Conservation (phyloP, 2,329 filamentous ascomycete species). For the Aspergillus texensis region DNA sequence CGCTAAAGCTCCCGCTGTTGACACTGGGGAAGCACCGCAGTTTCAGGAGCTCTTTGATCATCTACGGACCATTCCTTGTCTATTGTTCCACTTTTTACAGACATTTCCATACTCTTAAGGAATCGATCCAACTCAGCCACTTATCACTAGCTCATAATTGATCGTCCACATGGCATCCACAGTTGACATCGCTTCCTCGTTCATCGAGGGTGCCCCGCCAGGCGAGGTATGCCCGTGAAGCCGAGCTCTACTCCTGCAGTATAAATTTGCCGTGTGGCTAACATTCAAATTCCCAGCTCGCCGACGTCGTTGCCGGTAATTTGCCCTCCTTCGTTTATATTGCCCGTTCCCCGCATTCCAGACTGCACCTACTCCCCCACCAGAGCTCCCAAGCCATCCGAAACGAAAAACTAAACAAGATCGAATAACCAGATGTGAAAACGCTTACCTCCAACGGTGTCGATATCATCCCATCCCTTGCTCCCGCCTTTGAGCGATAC, state of each 20-base stretch:
- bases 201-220: constrained; percentile 90
- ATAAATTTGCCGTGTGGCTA: constrained; percentile 18
- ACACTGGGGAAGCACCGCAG: constrained; percentile 17
- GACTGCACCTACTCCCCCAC: not conserved
- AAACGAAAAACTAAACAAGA: constrained; percentile 21
- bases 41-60: constrained; percentile 11
- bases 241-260: not conserved
- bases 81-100: not conserved
- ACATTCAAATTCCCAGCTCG: constrained; percentile 61
- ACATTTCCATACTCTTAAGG: not conserved
- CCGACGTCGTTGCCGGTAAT: constrained; percentile 83
- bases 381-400: constrained; percentile 11
- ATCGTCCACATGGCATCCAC: constrained; percentile 45
- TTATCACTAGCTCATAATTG: not conserved
- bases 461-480: constrained; percentile 69
- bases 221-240: constrained; percentile 73
- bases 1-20: constrained; percentile 26
- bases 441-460: constrained; percentile 72
- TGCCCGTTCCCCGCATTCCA: constrained; percentile 9
- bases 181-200: constrained; percentile 72
- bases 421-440: constrained; percentile 73
- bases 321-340: not conserved
- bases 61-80: not conserved
- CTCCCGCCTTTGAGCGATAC: constrained; percentile 87
- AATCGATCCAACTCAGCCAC: not conserved